phyloP scores from a whole-genome alignment of 257 asterid species.

The Parsonsia alboflavescens region DNA sequence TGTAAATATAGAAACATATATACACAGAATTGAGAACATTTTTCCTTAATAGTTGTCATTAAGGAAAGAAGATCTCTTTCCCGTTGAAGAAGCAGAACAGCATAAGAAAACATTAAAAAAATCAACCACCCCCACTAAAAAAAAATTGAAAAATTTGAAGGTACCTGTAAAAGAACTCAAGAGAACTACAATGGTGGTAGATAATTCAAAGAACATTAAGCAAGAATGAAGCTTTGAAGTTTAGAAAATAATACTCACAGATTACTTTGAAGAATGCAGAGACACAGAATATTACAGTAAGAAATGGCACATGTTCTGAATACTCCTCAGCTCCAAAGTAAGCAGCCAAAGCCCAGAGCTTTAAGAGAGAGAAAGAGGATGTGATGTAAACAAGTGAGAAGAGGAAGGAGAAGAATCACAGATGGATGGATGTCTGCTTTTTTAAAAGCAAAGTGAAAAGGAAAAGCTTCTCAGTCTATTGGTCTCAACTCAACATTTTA shows the following conservation, averaged over 20 bases:
- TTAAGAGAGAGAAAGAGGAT: constrained; percentile 12
- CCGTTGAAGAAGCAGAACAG: constrained; percentile 13
- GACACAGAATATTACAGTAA: constrained; percentile 17
- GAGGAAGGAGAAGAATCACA: constrained; percentile 32
- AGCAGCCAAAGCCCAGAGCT: constrained; percentile 8
- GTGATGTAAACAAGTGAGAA: constrained; percentile 7
- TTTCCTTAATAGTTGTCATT: constrained; percentile 2
- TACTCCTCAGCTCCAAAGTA: constrained; percentile 28
- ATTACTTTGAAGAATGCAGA: constrained; percentile 20
- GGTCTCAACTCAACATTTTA: constrained; percentile 26
- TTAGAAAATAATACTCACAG: constrained; percentile 4
- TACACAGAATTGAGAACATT: neutral
- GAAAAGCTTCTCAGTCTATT: constrained; percentile 52
- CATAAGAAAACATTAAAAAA: neutral
- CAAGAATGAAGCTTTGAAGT: neutral
- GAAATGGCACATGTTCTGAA: constrained; percentile 23
- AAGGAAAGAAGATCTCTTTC: constrained; percentile 22
- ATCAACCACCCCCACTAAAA: neutral
- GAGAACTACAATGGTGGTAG: neutral
- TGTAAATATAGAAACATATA: too few relatives aligned
- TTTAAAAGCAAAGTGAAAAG: constrained; percentile 53
- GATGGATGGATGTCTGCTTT: constrained; percentile 52
- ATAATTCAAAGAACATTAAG: neutral
- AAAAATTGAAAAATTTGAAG: constrained; percentile 1
- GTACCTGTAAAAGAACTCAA: neutral